Base-by-base conservation (phyloP, 352 stramenopile genomes). In the Plasmopara muralis region DNA sequence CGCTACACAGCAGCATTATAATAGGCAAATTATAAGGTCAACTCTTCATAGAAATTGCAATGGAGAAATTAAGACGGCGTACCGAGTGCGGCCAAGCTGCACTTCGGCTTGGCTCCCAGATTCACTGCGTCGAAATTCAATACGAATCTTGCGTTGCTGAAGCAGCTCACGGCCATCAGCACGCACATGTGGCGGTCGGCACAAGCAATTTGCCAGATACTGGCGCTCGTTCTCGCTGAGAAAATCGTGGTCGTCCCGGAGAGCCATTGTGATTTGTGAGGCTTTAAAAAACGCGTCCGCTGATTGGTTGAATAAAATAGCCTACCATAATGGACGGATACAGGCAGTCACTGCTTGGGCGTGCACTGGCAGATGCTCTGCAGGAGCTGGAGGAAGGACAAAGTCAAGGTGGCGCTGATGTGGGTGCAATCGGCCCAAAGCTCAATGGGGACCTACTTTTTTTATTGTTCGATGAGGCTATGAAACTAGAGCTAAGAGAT, bases 121-220 rank as follows among this genome's bases (percentile, higher is more conserved):
- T 35, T 89, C 77, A 16, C 64, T 88, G 38, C 82, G 74, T 1
- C 82, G 82, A 60, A 93, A 93, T 51, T 93, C 75, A n/a, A 93
- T 68, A 48, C 74, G 72, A 49, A 89, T 86, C 63, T 89, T 87
- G 40, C 79, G 76, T 64, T 89, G 79, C 60, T 89, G 79, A 66
- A 89, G 73, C 54, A 89, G 65, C 57, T 88, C 79, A 34, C 82
- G 77, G 13, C 82, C 82, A 56, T 93, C 79, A 9, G 79, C 76
- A 43, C 82, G 77, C 53, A 87, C 48, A 53, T 87, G 71, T 33
- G 75, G 72, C 40, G 70, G 66, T 42, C 79, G 59, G 42, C 67
- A 66, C 47, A 92, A 70, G 40, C 77, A 68, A 20, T 76, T 70
- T 57, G 78, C 76, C 46, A 90, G 68, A 60, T 90, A 93, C 61